Evolutionary conservation across 139 green algal genomes (phyloP).

Genomic region (Yamagishiella unicocca): DNA sequence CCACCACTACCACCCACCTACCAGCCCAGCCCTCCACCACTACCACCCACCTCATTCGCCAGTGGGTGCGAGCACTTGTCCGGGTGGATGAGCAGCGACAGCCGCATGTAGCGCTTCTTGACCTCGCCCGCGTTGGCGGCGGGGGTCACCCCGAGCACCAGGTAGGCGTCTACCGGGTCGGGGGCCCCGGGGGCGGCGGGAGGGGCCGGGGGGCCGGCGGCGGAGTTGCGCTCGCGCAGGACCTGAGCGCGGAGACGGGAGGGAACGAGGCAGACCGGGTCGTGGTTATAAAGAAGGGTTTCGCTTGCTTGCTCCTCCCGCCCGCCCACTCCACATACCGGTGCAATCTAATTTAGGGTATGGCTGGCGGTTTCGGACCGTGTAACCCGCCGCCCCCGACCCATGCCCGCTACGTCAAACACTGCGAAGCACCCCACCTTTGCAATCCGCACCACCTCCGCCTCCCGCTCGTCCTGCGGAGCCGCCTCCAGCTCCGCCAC

Average conservation of each 20-base stretch:
- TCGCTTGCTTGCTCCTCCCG: too few relatives aligned
- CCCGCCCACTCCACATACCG: too few relatives aligned
- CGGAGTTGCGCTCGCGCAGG: conserved; percentile 39
- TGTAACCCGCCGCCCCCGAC: too few relatives aligned
- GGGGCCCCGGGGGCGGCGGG: not conserved
- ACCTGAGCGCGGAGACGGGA: conserved; percentile 61
- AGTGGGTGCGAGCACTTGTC: conserved; percentile 86
- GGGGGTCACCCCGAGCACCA: conserved; percentile 73
- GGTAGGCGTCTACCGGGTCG: conserved; percentile 68
- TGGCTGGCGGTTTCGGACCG: too few relatives aligned
- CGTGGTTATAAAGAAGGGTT: too few relatives aligned
- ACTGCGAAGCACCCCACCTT: too few relatives aligned
- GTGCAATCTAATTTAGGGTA: too few relatives aligned
- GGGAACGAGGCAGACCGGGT: too few relatives aligned
- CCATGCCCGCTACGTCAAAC: too few relatives aligned
- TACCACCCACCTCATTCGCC: conserved; percentile 55
- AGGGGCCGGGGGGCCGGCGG: not conserved
- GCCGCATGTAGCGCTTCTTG: conserved; percentile 83
- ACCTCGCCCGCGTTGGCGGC: conserved; percentile 61
- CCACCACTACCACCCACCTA: too few relatives aligned
- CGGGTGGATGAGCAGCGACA: conserved; percentile 90
- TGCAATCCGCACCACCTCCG: conserved; percentile 49
- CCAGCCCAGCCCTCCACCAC: too few relatives aligned
- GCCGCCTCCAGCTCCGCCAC: conserved; percentile 66
- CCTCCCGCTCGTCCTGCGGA: conserved; percentile 57